Base-by-base conservation (phyloP, 2,329 filamentous ascomycete species). In the Cytospora mali region DNA sequence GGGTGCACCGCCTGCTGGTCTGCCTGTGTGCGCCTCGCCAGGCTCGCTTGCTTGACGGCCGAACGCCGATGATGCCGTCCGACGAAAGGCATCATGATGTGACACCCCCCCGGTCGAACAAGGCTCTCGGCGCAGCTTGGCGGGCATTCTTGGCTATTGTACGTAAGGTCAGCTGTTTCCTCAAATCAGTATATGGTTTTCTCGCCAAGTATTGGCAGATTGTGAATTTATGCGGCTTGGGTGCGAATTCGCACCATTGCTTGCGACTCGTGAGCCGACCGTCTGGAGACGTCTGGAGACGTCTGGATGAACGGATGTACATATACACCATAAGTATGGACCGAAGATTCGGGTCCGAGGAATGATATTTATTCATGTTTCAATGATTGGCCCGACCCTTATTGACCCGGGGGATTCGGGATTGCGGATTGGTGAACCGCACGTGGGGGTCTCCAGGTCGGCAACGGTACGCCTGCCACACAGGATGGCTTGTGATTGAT, bases 61-160 rank as follows among this genome's bases (percentile, higher is more conserved):
- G 62, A 57, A 48, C 53, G 52, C 35, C 48, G 48, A 23, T 39
- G 51, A 27, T 35, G 50, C 31, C 27, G 6, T 21, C 51, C n/a
- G 10, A 46, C n/a, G 5, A 46, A n/a, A 46, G 42, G 42, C 29
- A 14, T 35, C 48, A 27, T 39, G 25, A 33, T 33, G 49, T 23
- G 10, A 21, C 28, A 18, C 48, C 29, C 27, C 35, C 48, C 29
- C 27, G 28, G 31, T 53, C 49, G 52, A 56, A 21, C 2, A 46
- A 62, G 56, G 52, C 55, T 49, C 63, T 65, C 50, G 63, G 63
- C 63, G 48, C 50, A 58, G 52, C 63, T 65, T 62, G 63, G 63
- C 63, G 49, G 29, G 28, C 28, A 48, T 46, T 23, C 55, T 35
- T 64, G 42, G 60, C 60, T 56, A 57, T 55, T 49, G 31, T 42